Evolutionary conservation across 108 stramenopile genomes (phyloP).

Genomic region (Skeletonema menzelii): DNA sequence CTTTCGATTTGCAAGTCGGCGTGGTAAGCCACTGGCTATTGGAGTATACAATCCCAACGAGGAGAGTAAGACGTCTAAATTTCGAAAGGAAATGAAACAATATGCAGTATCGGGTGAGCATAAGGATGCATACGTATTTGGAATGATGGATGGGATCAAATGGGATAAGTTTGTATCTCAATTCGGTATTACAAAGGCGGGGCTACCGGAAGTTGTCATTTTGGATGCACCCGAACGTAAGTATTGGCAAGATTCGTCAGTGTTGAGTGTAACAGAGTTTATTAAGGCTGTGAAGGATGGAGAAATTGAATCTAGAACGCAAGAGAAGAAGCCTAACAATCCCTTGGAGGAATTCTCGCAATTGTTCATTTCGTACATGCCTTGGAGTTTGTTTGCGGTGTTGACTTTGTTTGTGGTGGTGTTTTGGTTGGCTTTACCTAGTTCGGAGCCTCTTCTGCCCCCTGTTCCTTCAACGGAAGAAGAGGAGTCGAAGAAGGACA

Average conservation of each 20-base stretch:
- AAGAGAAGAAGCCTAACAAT: conserved; percentile 16
- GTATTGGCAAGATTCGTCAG: conserved; percentile 68
- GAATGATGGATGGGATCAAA: conserved; percentile 73
- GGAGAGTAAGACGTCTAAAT: conserved; percentile 36
- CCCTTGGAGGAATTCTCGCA: conserved; percentile 33
- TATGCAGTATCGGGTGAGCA: conserved; percentile 48
- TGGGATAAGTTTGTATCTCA: conserved; percentile 76
- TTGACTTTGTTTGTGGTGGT: conserved; percentile 25
- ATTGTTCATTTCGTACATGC: conserved; percentile 42
- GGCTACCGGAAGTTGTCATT: conserved; percentile 71
- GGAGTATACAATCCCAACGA: conserved; percentile 60
- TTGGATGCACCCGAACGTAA: conserved; percentile 61
- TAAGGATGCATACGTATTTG: conserved; percentile 66
- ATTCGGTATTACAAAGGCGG: conserved; percentile 53
- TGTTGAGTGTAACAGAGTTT: conserved; percentile 26
- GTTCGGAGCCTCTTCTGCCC: background rate
- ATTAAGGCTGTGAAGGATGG: conserved; percentile 34
- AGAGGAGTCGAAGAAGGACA: background rate
- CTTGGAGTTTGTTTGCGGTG: conserved; percentile 42
- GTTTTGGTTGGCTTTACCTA: conserved; percentile 29
- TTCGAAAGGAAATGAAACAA: conserved; percentile 51
- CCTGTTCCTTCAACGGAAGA: background rate
- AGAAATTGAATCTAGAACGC: conserved; percentile 29
- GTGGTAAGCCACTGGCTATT: conserved; percentile 71
- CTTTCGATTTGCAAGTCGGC: conserved; percentile 66